Evolutionary conservation across 2,329 filamentous ascomycete species (phyloP), one percentile per base, ranked within the genome.

Genomic region (Metarhizium guizhouense): DNA sequence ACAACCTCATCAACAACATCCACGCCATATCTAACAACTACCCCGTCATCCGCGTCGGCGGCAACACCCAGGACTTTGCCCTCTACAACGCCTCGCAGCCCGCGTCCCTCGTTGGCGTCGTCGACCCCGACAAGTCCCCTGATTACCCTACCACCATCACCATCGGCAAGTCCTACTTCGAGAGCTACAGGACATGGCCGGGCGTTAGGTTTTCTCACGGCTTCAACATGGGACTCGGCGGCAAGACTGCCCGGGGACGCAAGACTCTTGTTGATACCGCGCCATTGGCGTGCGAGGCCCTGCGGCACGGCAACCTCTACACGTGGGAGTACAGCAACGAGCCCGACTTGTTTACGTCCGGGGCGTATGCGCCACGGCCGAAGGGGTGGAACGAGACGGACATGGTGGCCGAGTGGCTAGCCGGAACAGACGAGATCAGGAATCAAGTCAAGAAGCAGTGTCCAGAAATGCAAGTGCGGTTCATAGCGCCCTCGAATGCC

Each of bases 1-100:
- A 84, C 57, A 83, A 81, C 51, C 72, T 86, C 6, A 67, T 86
- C 30, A 74, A 77, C 36, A 85, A 84, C 56, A 62, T 86, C 20
- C 78, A 72, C 1, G 64, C 73, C n/a, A 63, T 84, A 3, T 73
- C 72, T 14, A 82, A 82, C 8, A 74, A 72, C 6, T 83, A 82
- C 58, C 83, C 83, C 2, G 75, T 81, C 60, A 79, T 86, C 55
- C 74, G 83, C 16, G 81, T 86, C 2, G 83, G 84, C 3, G 84
- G 83, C n/a, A 86, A 85, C 62, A 85, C 83, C 0, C 83, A 86
- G 67, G 83, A 86, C 68, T 84, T 80, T 59, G 81, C 81, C 5
- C 71, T 86, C 42, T 86, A 82, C 66, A 76, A 85, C 59, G 68
- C 74, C 2, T 75, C 74, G 4, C 75, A 83, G 6, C 64, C 72